Percentiles rank a stretch among this genome's conserved stretches.
phyloP scores from a whole-genome alignment of 805 yeast genomes.

The Wickerhamiella domercqiae region DNA sequence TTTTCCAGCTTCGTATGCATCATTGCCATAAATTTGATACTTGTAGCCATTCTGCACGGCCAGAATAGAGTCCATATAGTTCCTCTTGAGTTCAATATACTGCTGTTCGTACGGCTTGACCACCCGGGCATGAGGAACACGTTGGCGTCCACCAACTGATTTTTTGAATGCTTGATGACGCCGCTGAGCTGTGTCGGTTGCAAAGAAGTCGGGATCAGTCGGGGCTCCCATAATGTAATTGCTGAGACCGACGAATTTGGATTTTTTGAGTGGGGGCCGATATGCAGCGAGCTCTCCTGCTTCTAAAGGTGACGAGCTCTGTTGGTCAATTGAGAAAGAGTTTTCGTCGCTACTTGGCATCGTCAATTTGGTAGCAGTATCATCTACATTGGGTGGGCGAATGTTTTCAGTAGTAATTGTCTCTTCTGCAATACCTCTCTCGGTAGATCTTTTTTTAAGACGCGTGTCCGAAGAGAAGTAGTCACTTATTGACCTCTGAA shows the following conservation, averaged over 20 bases:
- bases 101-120: constrained; percentile 75
- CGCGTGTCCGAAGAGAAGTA: not conserved
- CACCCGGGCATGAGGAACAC: constrained; percentile 15
- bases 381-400: too few species aligned
- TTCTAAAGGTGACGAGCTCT: too few species aligned
- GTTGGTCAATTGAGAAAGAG: too few species aligned
- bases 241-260: too few species aligned
- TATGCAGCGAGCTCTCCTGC: too few species aligned
- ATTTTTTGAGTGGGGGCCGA: too few species aligned
- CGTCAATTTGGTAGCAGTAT: too few species aligned
- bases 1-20: constrained; percentile 56
- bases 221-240: too few species aligned
- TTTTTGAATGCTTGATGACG: constrained; percentile 4
- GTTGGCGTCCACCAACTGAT: not conserved
- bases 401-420: too few species aligned
- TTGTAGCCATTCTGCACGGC: constrained; percentile 87
- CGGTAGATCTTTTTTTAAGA: too few species aligned
- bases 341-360: too few species aligned
- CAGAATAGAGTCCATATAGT: constrained; percentile 51
- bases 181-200: not conserved
- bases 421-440: too few species aligned
- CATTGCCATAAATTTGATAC: constrained; percentile 72
- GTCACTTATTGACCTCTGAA: not conserved
- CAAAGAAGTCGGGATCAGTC: not conserved
- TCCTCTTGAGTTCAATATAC: constrained; percentile 45